Evolutionary conservation across 2,329 filamentous ascomycete species (phyloP).

Genomic region (Penicillium paneum): DNA sequence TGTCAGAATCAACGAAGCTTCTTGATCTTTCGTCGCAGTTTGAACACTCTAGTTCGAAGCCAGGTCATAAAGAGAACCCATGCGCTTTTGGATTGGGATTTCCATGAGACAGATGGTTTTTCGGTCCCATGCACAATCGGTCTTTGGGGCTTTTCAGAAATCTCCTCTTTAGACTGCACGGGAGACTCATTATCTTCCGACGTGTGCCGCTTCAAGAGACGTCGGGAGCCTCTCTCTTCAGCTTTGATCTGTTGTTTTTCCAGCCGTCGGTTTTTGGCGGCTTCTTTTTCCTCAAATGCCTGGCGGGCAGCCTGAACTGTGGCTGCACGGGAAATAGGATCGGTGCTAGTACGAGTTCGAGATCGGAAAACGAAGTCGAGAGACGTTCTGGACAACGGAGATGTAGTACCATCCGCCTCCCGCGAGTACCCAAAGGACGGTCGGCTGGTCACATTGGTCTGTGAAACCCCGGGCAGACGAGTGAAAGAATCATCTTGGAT

Average conservation of each 20-base stretch:
- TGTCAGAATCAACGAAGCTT: conserved; percentile 21
- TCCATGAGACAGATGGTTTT: conserved; percentile 26
- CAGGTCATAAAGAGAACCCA: conserved; percentile 58
- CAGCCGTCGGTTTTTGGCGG: conserved; percentile 53
- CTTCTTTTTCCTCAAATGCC: conserved; percentile 59
- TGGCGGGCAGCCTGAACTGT: conserved; percentile 55
- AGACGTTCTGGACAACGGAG: conserved; percentile 54
- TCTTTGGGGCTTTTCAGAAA: conserved; percentile 21
- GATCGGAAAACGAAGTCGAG: conserved; percentile 56
- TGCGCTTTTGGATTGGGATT: conserved; percentile 35
- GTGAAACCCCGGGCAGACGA: conserved; percentile 50
- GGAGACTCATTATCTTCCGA: conserved; percentile 13
- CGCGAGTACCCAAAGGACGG: conserved; percentile 48
- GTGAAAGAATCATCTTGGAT: conserved; percentile 44
- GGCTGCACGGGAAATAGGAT: conserved; percentile 54
- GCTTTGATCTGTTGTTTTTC: conserved; percentile 52
- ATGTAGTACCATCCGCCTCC: conserved; percentile 52
- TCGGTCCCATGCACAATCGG: conserved; percentile 1
- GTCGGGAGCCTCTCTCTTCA: conserved; percentile 44
- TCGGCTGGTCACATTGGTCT: conserved; percentile 52
- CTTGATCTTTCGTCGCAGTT: conserved; percentile 43
- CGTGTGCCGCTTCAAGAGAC: conserved; percentile 40
- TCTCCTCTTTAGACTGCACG: conserved; percentile 13
- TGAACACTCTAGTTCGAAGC: conserved; percentile 55
- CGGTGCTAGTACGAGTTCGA: conserved; percentile 49